Evolutionary conservation across 495 filamentous ascomycete genomes (phyloP).

Genomic region (Penicillium macrosclerotiorum): DNA sequence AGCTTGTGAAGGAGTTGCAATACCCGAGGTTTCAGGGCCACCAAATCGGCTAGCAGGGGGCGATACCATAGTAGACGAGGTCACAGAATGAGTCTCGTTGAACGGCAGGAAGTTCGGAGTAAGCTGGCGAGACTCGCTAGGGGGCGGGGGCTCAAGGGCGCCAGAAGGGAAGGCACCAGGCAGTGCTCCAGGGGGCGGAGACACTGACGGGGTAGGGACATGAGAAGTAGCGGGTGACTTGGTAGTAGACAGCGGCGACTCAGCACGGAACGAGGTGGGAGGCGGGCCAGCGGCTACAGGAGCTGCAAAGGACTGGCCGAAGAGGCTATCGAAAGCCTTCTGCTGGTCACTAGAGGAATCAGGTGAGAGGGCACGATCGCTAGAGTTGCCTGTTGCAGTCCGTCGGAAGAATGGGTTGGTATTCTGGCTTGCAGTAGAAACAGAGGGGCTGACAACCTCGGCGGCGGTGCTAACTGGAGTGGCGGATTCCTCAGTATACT

Average conservation of each 20-base stretch:
- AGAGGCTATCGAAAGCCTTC: conserved; percentile 83
- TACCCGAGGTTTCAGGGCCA: conserved; percentile 46
- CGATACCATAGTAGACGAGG: conserved; percentile 75
- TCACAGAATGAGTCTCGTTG: conserved; percentile 61
- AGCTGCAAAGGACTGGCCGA: conserved; percentile 69
- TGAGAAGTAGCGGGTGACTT: conserved; percentile 41
- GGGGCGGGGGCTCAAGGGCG: conserved; percentile 52
- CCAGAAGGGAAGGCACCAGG: conserved; percentile 37
- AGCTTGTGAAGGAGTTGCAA: conserved; percentile 59
- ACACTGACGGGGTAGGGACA: conserved; percentile 59
- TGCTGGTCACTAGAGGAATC: conserved; percentile 49
- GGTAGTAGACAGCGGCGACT: conserved; percentile 41
- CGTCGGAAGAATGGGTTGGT: conserved; percentile 89
- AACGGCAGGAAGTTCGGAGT: conserved; percentile 71
- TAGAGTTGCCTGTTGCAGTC: conserved; percentile 58
- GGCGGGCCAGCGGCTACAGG: conserved; percentile 46
- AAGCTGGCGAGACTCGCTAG: conserved; percentile 67
- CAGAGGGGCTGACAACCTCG: conserved; percentile 59
- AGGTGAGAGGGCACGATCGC: conserved; percentile 56
- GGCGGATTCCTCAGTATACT: conserved; percentile 34
- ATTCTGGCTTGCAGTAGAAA: conserved; percentile 72
- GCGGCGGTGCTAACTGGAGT: conserved; percentile 43
- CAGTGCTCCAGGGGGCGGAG: conserved; percentile 49
- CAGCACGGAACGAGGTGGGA: conserved; percentile 66
- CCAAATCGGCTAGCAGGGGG: conserved; percentile 75